Conservation (phyloP, 805 yeast species). For the Teunomyces atbi region DNA sequence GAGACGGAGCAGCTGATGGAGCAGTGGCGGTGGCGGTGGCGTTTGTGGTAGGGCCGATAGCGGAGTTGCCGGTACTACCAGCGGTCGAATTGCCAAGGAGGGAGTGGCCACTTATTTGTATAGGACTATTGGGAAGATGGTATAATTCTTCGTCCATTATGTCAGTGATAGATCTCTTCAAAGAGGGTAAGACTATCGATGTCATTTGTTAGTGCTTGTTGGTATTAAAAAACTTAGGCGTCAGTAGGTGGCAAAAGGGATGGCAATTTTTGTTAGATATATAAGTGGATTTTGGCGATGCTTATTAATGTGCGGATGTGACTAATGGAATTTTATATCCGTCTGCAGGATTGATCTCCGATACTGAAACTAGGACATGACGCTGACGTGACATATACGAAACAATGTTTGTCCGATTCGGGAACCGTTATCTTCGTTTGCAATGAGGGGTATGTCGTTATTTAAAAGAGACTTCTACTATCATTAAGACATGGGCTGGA, state of each 20-base stretch:
- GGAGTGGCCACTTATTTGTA: constrained; percentile 8
- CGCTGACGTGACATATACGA: not conserved
- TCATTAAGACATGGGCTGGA: too few relatives aligned
- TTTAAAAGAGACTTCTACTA: too few relatives aligned
- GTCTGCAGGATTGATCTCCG: constrained; percentile 3
- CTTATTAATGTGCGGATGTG: constrained; percentile 9
- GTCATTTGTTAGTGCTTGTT: constrained; percentile 32
- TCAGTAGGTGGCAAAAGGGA: not conserved
- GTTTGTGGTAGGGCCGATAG: constrained; percentile 8
- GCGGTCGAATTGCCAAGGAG: not conserved
- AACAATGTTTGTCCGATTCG: not conserved
- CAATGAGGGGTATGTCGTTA: not conserved
- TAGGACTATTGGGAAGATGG: constrained; percentile 31
- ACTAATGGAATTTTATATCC: constrained; percentile 3
- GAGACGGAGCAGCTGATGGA: constrained; percentile 9
- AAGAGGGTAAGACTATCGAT: constrained; percentile 47
- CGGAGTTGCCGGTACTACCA: not conserved
- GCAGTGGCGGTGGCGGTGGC: constrained; percentile 10
- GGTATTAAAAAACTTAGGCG: constrained; percentile 1
- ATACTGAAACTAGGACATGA: not conserved
- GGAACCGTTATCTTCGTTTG: not conserved
- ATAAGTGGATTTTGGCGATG: constrained; percentile 6
- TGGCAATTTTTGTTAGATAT: constrained; percentile 7
- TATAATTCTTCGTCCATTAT: constrained; percentile 61
- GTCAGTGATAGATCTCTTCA: constrained; percentile 54